These are phyloP conservation scores for Arctium minus DNA, from an alignment of 129 eudicot species.

Conservation along the genomic window DNA sequence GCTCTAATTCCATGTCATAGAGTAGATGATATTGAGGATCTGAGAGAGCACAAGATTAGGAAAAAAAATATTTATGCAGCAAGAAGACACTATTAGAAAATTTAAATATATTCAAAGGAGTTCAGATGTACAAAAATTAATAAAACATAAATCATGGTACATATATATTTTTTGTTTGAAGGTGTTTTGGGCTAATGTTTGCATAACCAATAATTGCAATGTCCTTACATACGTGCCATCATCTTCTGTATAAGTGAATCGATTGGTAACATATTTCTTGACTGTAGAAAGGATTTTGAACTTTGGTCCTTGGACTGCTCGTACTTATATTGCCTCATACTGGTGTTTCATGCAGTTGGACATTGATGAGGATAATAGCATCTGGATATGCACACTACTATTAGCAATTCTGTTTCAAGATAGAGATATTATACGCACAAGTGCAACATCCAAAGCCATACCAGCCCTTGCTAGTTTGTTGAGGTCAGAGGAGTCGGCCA, in stretches of 20 bases:
- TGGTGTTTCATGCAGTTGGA: slow-evolving; percentile 42
- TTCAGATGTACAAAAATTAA: background rate
- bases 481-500: slow-evolving; percentile 77
- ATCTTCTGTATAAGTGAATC: background rate
- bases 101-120: background rate
- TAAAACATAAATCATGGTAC: background rate
- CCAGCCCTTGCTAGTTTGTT: slow-evolving; percentile 82
- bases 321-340: background rate
- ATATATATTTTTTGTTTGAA: background rate
- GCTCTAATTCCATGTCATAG: too few relatives aligned
- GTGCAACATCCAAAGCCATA: slow-evolving; percentile 81
- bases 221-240: background rate
- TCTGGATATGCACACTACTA: slow-evolving; percentile 79
- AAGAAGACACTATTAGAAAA: background rate
- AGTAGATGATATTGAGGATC: too few relatives aligned
- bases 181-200: background rate
- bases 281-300: background rate
- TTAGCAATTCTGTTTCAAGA: slow-evolving; percentile 84
- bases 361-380: slow-evolving; percentile 64
- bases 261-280: background rate
- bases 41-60: too few relatives aligned
- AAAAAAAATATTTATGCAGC: too few relatives aligned
- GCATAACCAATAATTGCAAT: background rate
- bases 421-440: slow-evolving; percentile 78
- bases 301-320: background rate